Evolutionary conservation across 2,329 filamentous ascomycete species (phyloP), one percentile per base, ranked within the genome.

Genomic region (Exophiala sideris): DNA sequence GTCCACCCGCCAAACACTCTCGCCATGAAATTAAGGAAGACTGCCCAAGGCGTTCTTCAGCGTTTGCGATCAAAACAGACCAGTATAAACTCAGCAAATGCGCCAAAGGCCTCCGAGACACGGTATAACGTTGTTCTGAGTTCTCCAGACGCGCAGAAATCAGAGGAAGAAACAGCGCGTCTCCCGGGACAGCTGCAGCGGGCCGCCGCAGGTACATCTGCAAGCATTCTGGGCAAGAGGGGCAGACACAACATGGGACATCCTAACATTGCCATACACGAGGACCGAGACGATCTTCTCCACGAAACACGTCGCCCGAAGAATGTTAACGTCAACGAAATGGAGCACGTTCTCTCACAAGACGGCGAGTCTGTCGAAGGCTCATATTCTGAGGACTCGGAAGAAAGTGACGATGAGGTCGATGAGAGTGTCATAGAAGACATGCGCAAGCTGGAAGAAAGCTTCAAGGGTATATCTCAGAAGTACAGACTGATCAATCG

Each of bases 401-500:
- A 71, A 10, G 67, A 68, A 8, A 66, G 66, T 42, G 71, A 71
- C 12, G 70, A 74, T 44, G 70, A 74, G 38, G 64, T 71, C 24
- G 73, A 77, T 39, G 72, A 73, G 50, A 70, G 68, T 1, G 88
- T 96, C 11, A 81, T 84, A 58, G 84, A 91, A 49, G 94, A 99
- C 70, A 99, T 99, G 83, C 82, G 84, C 48, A 89, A 85, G 62
- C 83, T 99, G 53, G 86, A 92, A 64, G 79, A 84, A 50, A 87
- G 85, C 33, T 96, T 97, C 68, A 85, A 85, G 35, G 89, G 88
- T 48, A 95, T 97, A 69, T 87, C 82, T 61, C 81, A 89, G 65
- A 84, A 86, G 54, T 99, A 92, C 72, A 86, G 91, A 49, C 75
- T 99, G 50, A 94, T 99, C 69, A 96, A 96, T 73, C 87, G 92